phyloP scores from a whole-genome alignment of 1,139 yeast genomes.

The Candida sojae region DNA sequence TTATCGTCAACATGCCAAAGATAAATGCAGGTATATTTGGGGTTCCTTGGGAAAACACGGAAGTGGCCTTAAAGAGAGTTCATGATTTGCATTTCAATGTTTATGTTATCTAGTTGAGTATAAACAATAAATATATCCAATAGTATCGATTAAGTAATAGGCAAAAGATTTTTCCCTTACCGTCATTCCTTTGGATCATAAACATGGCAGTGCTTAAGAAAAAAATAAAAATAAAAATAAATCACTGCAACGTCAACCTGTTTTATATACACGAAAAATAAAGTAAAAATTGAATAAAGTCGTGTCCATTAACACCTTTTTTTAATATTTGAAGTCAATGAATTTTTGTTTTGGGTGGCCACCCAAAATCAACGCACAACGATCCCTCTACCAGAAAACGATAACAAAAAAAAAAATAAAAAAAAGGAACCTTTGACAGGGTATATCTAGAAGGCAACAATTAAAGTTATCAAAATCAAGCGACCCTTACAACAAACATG shows the following conservation, averaged over 20 bases:
- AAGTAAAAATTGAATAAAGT: neutral
- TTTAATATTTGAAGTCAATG: neutral
- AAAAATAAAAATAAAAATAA: too few relatives aligned
- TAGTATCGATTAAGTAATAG: too few relatives aligned
- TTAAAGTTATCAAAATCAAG: neutral
- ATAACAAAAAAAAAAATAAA: constrained; percentile 2
- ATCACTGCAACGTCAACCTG: neutral
- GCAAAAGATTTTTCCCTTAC: too few relatives aligned
- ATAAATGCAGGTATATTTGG: constrained; percentile 80
- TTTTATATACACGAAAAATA: too few relatives aligned
- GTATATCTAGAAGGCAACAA: neutral
- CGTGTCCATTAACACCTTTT: constrained; percentile 2
- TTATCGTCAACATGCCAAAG: constrained; percentile 63
- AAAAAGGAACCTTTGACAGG: constrained; percentile 2
- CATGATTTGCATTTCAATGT: constrained; percentile 40
- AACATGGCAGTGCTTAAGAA: neutral
- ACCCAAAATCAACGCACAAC: constrained; percentile 2
- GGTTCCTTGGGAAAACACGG: constrained; percentile 79
- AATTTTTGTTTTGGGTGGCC: neutral
- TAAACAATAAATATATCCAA: too few relatives aligned
- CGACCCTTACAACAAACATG: constrained; percentile 43
- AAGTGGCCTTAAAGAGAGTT: constrained; percentile 37
- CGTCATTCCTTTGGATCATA: neutral
- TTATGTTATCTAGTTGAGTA: constrained; percentile 23
- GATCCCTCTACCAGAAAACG: neutral